Evolutionary conservation across 371 early-diverging fungal species (phyloP), one percentile per base, ranked within the genome.

Genomic region (Dichotomocladium elegans): DNA sequence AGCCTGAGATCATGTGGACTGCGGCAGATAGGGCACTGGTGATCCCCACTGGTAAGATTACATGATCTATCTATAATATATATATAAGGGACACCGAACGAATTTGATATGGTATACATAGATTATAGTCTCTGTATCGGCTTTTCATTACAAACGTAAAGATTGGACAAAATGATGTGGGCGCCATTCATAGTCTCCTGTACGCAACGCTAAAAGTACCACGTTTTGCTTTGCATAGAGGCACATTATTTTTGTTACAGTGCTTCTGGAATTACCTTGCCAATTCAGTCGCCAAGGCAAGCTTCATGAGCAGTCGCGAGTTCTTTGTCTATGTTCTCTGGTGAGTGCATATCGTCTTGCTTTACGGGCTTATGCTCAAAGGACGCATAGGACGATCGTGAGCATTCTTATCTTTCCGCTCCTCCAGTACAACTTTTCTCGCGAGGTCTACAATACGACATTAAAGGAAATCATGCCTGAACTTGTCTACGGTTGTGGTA

Each of bases 261-360:
- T 74, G 77, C 34, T 79, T 79, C 49, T 79, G 80, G 80, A 75
- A 77, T 34, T 79, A 79, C 25, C 53, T 77, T n/a, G 67, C 73
- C 15, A 74, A 77, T 15, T 51, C 73, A 6, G 77, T 79, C 9
- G 76, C 73, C 31, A 56, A 63, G 43, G 66, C 62, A 24, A 65
- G 60, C 21, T 77, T 79, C 26, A 79, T 79, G 75, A 68, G 71
- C 41, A 77, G 77, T 25, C 68, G 61, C 31, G 80, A 79, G 47
- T 79, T 77, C 35, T 58, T 61, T 35, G 52, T 72, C 41, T 77
- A 79, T 47, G 64, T 79, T 41, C 31, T 56, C n/a, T 74, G 73
- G 80, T 72, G 62, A 54, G 43, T 41, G 17, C 14, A 26, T 12
- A 15, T 17, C 17, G 35, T 15, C 3, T 28, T 33, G 0, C 25